Base-by-base conservation (phyloP, 2,329 filamentous ascomycete species). In the Whalleya microplaca region DNA sequence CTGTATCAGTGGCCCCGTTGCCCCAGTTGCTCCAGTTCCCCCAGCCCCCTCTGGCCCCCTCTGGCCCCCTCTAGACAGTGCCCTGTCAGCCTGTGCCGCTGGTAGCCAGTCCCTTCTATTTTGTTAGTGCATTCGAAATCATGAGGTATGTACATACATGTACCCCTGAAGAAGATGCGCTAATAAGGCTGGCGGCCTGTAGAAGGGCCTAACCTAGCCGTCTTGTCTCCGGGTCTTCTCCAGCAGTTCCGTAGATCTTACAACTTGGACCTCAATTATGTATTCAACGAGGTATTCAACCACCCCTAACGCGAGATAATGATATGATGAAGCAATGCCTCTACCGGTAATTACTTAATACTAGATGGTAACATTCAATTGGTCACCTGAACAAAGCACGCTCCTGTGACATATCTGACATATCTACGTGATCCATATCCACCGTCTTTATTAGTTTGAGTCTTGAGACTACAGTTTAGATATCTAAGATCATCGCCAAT, bases 401-500 rank as follows among this genome's bases (percentile, higher is more conserved):
- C 27, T 29, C n/a, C 27, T 29, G 27, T 29, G 27, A 29, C 27
- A 29, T 29, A 29, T 5, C 27, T 12, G 6, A 29, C 10, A 37
- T 3, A 16, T 37, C 3, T 14, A 12, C 32, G 14, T 37, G 9
- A 37, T 12, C 10, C 32, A 14, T 37, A 37, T 12, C 32, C 32
- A 37, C 9, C 32, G 9, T 12, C 10, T 37, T 12, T 3, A 8
- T 37, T 37, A 16, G 32, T 3, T 37, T 8, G 18, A n/a, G n/a
- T n/a, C n/a, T n/a, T n/a, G n/a, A n/a, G n/a, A n/a, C n/a, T n/a
- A n/a, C n/a, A n/a, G n/a, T n/a, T 45, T 21, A 23, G 18, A 27
- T 9, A n/a, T 8, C 20, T 10, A 12, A 20, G 14, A 32, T 14
- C 32, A 48, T 41, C 18, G 64, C 48, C 70, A n/a, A 75, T 74